These are phyloP conservation scores for Areca catechu DNA, from an alignment of 176 grass and related monocot genomes.

Conservation along the genomic window DNA sequence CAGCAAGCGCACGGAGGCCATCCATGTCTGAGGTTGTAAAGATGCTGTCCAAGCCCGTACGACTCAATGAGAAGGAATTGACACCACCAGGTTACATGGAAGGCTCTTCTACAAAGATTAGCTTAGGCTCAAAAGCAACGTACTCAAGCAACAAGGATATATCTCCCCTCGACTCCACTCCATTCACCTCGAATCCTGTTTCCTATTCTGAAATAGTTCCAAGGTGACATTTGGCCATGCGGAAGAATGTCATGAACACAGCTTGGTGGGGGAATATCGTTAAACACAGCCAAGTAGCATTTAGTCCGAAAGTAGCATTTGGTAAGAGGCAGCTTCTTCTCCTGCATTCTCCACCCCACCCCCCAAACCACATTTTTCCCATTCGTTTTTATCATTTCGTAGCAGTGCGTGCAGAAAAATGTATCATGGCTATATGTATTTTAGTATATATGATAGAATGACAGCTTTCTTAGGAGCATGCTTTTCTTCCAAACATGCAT, in stretches of 20 bases:
- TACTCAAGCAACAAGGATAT: constrained; percentile 37
- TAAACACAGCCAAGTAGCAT: constrained; percentile 7
- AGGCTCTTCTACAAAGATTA: constrained; percentile 28
- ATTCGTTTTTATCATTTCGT: no score
- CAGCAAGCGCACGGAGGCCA: constrained; percentile 43
- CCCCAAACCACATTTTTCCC: no score
- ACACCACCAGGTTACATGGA: constrained; percentile 57
- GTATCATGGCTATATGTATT: no score
- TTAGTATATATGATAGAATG: no score
- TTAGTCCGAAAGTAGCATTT: no score
- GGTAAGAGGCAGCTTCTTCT: no score
- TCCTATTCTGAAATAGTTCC: constrained; percentile 38
- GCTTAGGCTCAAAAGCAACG: constrained; percentile 15
- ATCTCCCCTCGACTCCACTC: neutral
- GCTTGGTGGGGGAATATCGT: constrained; percentile 15
- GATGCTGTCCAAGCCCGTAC: constrained; percentile 60
- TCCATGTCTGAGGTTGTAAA: constrained; percentile 66
- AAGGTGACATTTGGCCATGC: constrained; percentile 27
- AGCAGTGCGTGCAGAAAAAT: no score
- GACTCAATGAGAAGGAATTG: constrained; percentile 73
- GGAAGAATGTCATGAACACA: constrained; percentile 31
- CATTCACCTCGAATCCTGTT: constrained; percentile 25
- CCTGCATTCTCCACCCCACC: no score
- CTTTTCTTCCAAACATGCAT: no score
- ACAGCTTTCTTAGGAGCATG: no score